These are phyloP conservation scores for Pleurotus sapidus DNA, from an alignment of 768 basidiomycete species.

Conservation along the genomic window DNA sequence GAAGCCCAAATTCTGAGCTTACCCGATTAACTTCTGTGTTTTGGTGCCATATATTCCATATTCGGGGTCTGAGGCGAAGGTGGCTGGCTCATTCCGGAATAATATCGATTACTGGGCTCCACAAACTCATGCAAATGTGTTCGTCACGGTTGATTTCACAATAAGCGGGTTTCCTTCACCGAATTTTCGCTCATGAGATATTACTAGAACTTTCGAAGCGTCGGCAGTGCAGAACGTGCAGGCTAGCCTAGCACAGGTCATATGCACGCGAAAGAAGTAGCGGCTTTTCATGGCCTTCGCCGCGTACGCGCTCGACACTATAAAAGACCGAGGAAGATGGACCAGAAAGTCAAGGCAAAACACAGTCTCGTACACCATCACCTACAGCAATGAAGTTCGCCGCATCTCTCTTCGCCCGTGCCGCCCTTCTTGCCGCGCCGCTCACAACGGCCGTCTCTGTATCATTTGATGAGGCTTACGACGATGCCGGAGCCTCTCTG, in stretches of 20 bases:
- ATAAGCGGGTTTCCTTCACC: not conserved
- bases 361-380: not conserved
- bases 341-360: too few species aligned
- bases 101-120: not conserved
- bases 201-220: not conserved
- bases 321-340: not conserved
- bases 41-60: not conserved
- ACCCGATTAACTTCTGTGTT: not conserved
- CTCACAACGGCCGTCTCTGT: constrained; percentile 24
- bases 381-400: constrained; percentile 15
- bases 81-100: not conserved
- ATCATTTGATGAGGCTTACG: constrained; percentile 50
- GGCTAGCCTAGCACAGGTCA: not conserved
- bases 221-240: not conserved
- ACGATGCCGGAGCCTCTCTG: constrained; percentile 37
- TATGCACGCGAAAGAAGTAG: not conserved
- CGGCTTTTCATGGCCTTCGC: not conserved
- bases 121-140: not conserved
- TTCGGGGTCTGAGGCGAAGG: not conserved
- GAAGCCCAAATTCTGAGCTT: not conserved
- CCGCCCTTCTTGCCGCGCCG: constrained; percentile 21
- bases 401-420: constrained; percentile 7
- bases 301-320: not conserved
- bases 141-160: not conserved
- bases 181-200: not conserved